These are phyloP conservation scores for Diversispora eburnea DNA, from an alignment of 192 early-diverging fungal genomes.

Conservation along the genomic window DNA sequence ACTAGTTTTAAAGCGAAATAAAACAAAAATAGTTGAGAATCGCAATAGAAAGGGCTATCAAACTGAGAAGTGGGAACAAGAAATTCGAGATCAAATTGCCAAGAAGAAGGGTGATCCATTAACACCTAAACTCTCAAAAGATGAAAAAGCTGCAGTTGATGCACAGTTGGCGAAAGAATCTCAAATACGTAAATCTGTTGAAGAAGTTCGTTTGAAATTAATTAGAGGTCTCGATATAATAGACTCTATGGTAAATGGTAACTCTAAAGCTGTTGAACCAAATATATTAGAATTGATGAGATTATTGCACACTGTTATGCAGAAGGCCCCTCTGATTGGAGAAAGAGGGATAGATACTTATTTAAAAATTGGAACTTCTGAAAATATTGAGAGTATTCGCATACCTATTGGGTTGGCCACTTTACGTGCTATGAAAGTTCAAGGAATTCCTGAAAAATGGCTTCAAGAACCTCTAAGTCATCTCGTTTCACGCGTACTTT, in stretches of 20 bases:
- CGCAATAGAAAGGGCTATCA: constrained; percentile 52
- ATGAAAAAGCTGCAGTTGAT: constrained; percentile 71
- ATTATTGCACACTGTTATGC: constrained; percentile 50
- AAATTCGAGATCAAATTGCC: constrained; percentile 68
- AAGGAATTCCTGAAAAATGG: constrained; percentile 49
- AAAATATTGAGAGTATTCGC: constrained; percentile 42
- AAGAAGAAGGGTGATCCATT: constrained; percentile 54
- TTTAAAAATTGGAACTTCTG: constrained; percentile 45
- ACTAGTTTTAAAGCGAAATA: constrained; percentile 51
- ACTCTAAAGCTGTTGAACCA: constrained; percentile 48
- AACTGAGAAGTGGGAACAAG: constrained; percentile 77
- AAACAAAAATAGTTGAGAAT: constrained; percentile 47
- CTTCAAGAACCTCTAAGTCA: constrained; percentile 42
- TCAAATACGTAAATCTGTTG: constrained; percentile 64
- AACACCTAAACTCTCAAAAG: constrained; percentile 62
- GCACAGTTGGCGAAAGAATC: constrained; percentile 70
- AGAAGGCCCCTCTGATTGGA: constrained; percentile 56
- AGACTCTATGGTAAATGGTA: constrained; percentile 60
- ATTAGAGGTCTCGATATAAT: constrained; percentile 63
- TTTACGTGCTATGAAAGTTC: constrained; percentile 44
- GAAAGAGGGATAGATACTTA: constrained; percentile 56
- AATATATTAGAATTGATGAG: constrained; percentile 57
- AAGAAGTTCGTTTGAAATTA: constrained; percentile 46
- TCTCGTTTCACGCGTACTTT: constrained; percentile 61
- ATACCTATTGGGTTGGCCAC: constrained; percentile 46